A percentile compares a stretch with the other conserved stretches of the same genome.
Evolutionary conservation across 768 basidiomycete genomes (phyloP).

Genomic region (Sporobolomyces pararoseus): DNA sequence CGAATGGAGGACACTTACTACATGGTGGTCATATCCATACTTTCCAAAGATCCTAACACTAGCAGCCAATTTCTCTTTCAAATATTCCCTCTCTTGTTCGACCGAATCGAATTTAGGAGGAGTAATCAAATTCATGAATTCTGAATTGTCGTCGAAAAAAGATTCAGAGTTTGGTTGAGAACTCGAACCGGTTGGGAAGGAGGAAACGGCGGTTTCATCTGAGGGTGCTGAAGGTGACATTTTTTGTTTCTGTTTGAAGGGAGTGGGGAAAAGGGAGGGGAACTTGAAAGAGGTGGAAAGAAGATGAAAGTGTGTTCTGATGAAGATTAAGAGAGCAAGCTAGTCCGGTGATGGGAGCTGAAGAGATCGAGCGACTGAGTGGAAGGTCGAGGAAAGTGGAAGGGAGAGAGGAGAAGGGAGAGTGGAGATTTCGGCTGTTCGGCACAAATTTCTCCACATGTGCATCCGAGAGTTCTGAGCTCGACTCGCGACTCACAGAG

Average conservation of each 20-base stretch:
- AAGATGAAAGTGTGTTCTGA: too few relatives aligned
- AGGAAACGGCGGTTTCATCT: background rate
- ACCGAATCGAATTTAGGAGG: conserved; percentile 22
- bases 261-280: background rate
- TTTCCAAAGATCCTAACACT: conserved; percentile 36
- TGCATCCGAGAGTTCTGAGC: too few relatives aligned
- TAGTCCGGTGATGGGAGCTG: too few relatives aligned
- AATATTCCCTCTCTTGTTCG: conserved; percentile 23
- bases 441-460: background rate
- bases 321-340: too few relatives aligned
- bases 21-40: conserved; percentile 27
- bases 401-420: background rate
- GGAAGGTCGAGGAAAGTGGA: background rate
- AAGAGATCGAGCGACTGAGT: too few relatives aligned
- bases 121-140: conserved; percentile 7
- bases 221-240: conserved; percentile 6
- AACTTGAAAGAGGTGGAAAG: too few relatives aligned
- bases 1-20: conserved; percentile 6
- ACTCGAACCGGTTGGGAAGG: conserved; percentile 1
- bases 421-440: background rate
- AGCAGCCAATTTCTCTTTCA: conserved; percentile 29
- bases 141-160: conserved; percentile 23
- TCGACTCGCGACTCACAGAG: too few relatives aligned
- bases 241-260: background rate
- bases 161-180: conserved; percentile 2